A percentile compares a stretch with the other conserved stretches of the same genome.
Conservation (phyloP, 768 basidiomycete genomes). For the Suillus occidentalis region DNA sequence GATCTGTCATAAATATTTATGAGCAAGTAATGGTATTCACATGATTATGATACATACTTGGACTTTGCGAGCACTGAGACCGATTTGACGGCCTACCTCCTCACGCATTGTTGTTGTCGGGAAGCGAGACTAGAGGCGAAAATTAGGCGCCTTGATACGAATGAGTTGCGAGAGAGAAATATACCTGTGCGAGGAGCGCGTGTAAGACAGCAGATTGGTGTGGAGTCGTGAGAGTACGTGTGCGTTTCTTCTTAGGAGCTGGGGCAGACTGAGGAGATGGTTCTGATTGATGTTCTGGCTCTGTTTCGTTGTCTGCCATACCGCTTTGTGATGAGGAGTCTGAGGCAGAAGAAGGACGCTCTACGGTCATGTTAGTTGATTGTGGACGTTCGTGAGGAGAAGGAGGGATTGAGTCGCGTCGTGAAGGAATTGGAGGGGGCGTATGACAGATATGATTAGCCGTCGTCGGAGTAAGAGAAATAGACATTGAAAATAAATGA, state of each 20-base stretch:
- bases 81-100: constrained; percentile 83
- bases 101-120: constrained; percentile 86
- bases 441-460: constrained; percentile 17
- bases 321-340: constrained; percentile 53
- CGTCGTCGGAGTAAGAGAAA: constrained; percentile 19
- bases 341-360: constrained; percentile 28
- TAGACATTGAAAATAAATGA: constrained; percentile 29
- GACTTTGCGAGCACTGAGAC: constrained; percentile 87
- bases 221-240: constrained; percentile 83
- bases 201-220: constrained; percentile 89
- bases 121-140: constrained; percentile 68
- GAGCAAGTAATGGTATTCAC: constrained; percentile 12
- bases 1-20: constrained; percentile 48
- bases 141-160: not conserved
- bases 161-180: constrained; percentile 7
- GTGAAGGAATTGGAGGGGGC: constrained; percentile 18
- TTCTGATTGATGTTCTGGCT: constrained; percentile 44
- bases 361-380: constrained; percentile 19
- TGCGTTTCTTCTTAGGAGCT: constrained; percentile 62
- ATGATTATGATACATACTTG: constrained; percentile 55
- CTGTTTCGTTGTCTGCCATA: constrained; percentile 60
- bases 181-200: constrained; percentile 81
- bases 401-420: constrained; percentile 17
- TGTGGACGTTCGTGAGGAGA: not conserved
- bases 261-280: constrained; percentile 34